Base-by-base conservation (phyloP, 768 basidiomycete species). In the Suillus subluteus region DNA sequence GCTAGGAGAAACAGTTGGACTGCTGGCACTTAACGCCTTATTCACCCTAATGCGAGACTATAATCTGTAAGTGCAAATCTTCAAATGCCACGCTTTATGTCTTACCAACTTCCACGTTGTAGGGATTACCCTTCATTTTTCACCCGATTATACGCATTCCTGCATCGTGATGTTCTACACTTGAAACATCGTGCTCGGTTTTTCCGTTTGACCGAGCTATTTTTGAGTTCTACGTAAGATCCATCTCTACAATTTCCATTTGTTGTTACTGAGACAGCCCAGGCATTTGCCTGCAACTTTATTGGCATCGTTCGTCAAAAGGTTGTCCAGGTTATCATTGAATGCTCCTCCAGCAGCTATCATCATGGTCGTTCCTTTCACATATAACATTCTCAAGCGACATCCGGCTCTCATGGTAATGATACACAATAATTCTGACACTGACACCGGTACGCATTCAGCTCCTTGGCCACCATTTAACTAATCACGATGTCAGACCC, bases 121-220 rank as follows among this genome's bases (percentile, higher is more conserved):
- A 98, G 97, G 12, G 98, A 99, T 73, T 99, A 97, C 73, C 96
- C 98, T 3, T 90, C 89, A 13, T 98, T 99, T 79, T 99, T 98
- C 80, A 91, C 90, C 7, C 89, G 91, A 6, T 85, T 99, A 2
- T 99, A 99, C 75, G 85, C 89, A 1, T 92, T 98, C 75, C 85
- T 99, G 23, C 92, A 97, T 74, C 85, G 90, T 12, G 88, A 96
- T 23, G 85, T 98, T 5, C 84, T 99, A 8, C 97, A 99, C 72
- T 86, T 94, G 62, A 97, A 95, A 73, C 91, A 98, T 74, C 88
- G 98, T 15, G 92, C 97, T 1, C 87, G 97, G 50, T 99, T 99
- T 81, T 98, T 99, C 84, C 88, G 97, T 37, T 81, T 99, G 71
- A 86, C 91, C 0, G 97, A 98, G 66, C 81, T 95, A 4, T 99